Conservation (phyloP, 768 basidiomycete species). For the Pluteus cervinus region DNA sequence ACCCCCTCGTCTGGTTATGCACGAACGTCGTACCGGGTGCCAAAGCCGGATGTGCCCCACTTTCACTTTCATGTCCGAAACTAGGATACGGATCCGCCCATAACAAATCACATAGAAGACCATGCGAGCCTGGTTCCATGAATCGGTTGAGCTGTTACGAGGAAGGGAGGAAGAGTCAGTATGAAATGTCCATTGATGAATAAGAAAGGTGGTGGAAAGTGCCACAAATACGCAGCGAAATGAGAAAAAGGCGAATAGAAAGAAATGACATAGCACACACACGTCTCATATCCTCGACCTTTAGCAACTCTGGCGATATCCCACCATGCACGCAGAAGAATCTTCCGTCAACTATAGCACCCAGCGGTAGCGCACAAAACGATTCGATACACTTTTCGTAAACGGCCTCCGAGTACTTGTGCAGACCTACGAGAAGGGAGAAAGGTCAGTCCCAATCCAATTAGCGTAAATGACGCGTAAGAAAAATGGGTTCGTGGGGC, state of each 20-base stretch:
- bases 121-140: slow-evolving; percentile 87
- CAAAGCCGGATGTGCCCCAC: slow-evolving; percentile 41
- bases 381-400: slow-evolving; percentile 92
- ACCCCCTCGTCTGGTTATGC: slow-evolving; percentile 85
- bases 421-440: too few relatives aligned
- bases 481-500: slow-evolving; percentile 2
- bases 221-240: too few relatives aligned
- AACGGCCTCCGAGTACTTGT: slow-evolving; percentile 80
- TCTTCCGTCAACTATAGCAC: slow-evolving; percentile 88
- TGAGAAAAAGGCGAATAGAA: too few relatives aligned
- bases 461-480: too few relatives aligned
- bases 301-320: slow-evolving; percentile 79
- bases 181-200: slow-evolving; percentile 6
- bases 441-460: too few relatives aligned
- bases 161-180: slow-evolving; percentile 1
- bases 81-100: slow-evolving; percentile 94
- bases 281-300: slow-evolving; percentile 64
- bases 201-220: too few relatives aligned
- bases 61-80: slow-evolving; percentile 78
- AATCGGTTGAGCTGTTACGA: slow-evolving; percentile 93
- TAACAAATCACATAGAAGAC: slow-evolving; percentile 88
- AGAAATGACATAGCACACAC: slow-evolving; percentile 37
- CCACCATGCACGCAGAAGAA: slow-evolving; percentile 99
- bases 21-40: slow-evolving; percentile 56
- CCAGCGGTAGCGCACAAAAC: slow-evolving; percentile 85